A percentile compares a stretch with the other conserved stretches of the same genome.
Evolutionary conservation across 2,329 filamentous ascomycete species (phyloP).

Genomic region (Aspergillus ochraceus): DNA sequence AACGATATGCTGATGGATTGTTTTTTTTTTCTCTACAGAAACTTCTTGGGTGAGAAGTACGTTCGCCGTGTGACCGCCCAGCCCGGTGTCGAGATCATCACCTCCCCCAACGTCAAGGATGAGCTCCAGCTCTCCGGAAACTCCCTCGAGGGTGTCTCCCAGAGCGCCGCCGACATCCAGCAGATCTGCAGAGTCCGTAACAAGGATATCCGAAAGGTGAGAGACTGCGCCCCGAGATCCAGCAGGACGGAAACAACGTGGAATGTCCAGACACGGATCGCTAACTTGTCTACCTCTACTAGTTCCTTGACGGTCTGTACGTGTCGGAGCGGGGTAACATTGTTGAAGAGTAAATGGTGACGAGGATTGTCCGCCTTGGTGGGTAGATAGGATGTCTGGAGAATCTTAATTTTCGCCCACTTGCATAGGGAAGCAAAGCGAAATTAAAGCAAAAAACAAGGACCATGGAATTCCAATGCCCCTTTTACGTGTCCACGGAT

Average conservation of each 20-base stretch:
- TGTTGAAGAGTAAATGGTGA: conserved; percentile 56
- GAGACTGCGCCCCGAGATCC: conserved; percentile 19
- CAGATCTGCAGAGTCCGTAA: conserved; percentile 99
- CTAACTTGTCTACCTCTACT: not conserved
- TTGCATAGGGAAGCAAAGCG: conserved; percentile 43
- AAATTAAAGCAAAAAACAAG: conserved; percentile 36
- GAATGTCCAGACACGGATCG: not conserved
- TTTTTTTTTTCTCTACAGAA: conserved; percentile 53
- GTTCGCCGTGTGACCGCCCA: conserved; percentile 90
- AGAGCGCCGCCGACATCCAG: conserved; percentile 98
- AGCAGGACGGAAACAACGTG: not conserved
- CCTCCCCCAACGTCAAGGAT: conserved; percentile 93
- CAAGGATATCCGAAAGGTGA: conserved; percentile 99
- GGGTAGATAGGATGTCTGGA: conserved; percentile 38
- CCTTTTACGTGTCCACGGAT: conserved; percentile 25
- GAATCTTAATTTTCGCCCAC: conserved; percentile 41
- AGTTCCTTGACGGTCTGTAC: conserved; percentile 99
- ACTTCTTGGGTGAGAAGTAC: conserved; percentile 99
- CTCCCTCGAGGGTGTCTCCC: conserved; percentile 95
- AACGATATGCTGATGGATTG: conserved; percentile 32
- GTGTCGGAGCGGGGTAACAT: conserved; percentile 99
- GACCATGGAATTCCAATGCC: conserved; percentile 28
- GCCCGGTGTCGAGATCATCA: conserved; percentile 83
- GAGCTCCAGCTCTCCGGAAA: conserved; percentile 92
- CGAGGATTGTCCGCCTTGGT: conserved; percentile 30